These are phyloP conservation scores for Cicer cuneatum DNA, from an alignment of 306 rosid genomes.

Conservation along the genomic window DNA sequence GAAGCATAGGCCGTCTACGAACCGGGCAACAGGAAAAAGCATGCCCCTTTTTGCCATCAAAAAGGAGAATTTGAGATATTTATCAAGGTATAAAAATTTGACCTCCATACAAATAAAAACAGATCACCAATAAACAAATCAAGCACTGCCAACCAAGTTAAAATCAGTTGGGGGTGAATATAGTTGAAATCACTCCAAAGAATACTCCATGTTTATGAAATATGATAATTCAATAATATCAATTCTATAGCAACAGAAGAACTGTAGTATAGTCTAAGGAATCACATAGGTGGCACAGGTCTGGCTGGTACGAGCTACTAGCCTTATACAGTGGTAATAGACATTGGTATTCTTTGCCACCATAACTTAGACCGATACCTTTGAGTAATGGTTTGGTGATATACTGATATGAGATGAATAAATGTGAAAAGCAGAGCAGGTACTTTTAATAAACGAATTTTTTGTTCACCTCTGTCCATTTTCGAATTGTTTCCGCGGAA, in stretches of 20 bases:
- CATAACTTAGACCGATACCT: conserved; percentile 5
- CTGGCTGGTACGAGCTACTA: not conserved
- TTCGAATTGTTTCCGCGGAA: conserved; percentile 61
- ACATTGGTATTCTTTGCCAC: conserved; percentile 8
- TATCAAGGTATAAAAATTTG: not conserved
- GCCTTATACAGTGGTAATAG: not conserved
- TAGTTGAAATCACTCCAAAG: not conserved
- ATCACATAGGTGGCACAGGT: not conserved
- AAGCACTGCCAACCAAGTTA: conserved; percentile 9
- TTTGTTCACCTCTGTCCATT: conserved; percentile 79
- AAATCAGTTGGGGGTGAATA: no score
- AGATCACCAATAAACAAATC: not conserved
- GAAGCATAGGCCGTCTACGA: not conserved
- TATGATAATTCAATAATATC: not conserved
- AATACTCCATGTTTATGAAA: not conserved
- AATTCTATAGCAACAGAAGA: conserved; percentile 5
- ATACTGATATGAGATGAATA: conserved; percentile 21
- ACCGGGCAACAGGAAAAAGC: not conserved
- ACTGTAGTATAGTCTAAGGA: not conserved
- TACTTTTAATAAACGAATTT: conserved; percentile 24
- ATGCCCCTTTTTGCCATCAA: not conserved
- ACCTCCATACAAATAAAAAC: not conserved
- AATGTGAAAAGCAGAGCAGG: conserved; percentile 3
- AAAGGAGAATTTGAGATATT: conserved; percentile 10
- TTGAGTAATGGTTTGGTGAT: conserved; percentile 15